These are phyloP conservation scores for Globisporangium uncinulatum DNA, from an alignment of 352 stramenopile genomes.

Conservation along the genomic window DNA sequence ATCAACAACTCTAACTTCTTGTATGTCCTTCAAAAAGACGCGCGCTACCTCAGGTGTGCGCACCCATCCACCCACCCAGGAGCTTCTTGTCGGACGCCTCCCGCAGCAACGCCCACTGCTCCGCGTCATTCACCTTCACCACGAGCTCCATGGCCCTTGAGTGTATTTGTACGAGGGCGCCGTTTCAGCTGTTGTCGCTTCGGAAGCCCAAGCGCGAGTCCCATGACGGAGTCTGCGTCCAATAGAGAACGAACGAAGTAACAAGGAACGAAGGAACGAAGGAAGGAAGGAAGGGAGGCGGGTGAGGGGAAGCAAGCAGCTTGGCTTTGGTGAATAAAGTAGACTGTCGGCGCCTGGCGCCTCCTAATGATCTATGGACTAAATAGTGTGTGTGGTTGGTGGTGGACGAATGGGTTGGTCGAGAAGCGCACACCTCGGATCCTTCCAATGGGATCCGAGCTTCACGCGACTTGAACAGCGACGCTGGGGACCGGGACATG, in stretches of 20 bases:
- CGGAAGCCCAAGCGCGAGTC: not conserved
- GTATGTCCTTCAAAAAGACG: not conserved
- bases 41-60: not conserved
- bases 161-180: not conserved
- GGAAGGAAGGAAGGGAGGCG: not conserved
- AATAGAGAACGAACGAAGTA: not conserved
- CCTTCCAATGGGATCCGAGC: not conserved
- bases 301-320: not conserved
- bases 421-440: not conserved
- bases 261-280: not conserved
- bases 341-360: not conserved
- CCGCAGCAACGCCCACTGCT: slow-evolving; percentile 52
- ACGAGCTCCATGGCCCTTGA: slow-evolving; percentile 35
- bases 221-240: too few species aligned
- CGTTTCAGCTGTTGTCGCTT: not conserved
- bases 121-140: slow-evolving; percentile 46
- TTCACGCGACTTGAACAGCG: not conserved
- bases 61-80: too few species aligned
- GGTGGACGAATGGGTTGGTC: not conserved
- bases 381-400: not conserved
- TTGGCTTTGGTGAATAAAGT: not conserved
- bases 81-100: slow-evolving; percentile 62
- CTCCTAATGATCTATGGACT: not conserved
- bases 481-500: too few species aligned
- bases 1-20: not conserved